Evolutionary conservation across 2,329 filamentous ascomycete species (phyloP).

Genomic region (Mycogone perniciosa): DNA sequence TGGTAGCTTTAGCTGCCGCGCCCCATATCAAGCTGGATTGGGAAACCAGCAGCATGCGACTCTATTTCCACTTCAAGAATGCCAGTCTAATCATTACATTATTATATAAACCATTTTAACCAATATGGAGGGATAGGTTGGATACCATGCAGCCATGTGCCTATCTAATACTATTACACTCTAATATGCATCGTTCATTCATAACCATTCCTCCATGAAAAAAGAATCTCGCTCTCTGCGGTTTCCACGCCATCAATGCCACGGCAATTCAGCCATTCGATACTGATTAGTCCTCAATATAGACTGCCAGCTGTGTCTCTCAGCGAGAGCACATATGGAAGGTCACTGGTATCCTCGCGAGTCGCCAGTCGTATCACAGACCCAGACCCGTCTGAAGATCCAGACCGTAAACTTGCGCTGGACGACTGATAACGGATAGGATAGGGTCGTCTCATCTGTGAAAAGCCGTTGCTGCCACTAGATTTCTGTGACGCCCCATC

Average conservation of each 20-base stretch:
- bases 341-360: conserved; percentile 24
- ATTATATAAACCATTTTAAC: neutral
- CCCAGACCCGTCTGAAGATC: conserved; percentile 30
- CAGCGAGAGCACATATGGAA: conserved; percentile 34
- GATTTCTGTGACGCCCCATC: conserved; percentile 30
- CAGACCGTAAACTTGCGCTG: conserved; percentile 34
- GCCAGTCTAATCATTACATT: neutral
- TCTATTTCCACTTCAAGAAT: no score
- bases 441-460: conserved; percentile 37
- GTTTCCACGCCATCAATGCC: neutral
- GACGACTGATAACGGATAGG: conserved; percentile 33
- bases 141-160: neutral
- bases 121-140: neutral
- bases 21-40: no score
- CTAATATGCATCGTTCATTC: neutral
- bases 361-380: conserved; percentile 46
- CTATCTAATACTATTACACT: neutral
- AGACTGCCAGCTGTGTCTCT: conserved; percentile 25
- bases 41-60: no score
- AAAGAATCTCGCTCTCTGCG: neutral
- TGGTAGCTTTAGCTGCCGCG: neutral
- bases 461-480: conserved; percentile 34
- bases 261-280: neutral
- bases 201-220: neutral
- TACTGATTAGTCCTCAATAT: neutral